These are phyloP conservation scores for Aspergillus melleus DNA, from an alignment of 2,329 filamentous ascomycete genomes.

Conservation along the genomic window DNA sequence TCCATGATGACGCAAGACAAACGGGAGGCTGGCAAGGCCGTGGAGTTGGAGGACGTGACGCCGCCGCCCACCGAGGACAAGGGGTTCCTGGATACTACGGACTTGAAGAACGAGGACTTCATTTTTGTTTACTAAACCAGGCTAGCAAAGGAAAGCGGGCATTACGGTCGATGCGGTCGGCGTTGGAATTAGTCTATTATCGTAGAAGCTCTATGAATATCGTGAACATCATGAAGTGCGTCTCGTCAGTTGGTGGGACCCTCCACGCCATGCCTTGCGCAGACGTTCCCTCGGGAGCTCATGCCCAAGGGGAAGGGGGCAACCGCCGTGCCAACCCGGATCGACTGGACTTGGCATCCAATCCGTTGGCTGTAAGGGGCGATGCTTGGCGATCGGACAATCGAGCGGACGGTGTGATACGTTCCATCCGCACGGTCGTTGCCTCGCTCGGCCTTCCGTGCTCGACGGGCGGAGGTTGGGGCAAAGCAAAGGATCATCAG, in stretches of 20 bases:
- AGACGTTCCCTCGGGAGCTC: not conserved
- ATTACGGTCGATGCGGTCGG: not conserved
- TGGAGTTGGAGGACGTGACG: slow-evolving; percentile 10
- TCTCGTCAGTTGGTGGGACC: not conserved
- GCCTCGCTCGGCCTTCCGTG: not conserved
- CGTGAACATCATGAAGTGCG: not conserved
- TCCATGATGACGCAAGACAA: slow-evolving; percentile 34
- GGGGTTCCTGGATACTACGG: slow-evolving; percentile 17
- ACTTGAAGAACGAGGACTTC: slow-evolving; percentile 21
- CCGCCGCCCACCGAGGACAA: slow-evolving; percentile 6
- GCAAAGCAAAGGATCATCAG: not conserved
- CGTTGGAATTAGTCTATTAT: not conserved
- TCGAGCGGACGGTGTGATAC: not conserved
- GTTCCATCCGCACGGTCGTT: not conserved
- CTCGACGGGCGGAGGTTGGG: no score
- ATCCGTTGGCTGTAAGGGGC: not conserved
- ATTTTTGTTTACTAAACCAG: slow-evolving; percentile 18
- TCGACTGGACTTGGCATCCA: not conserved
- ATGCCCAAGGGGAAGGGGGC: no score
- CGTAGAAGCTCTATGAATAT: not conserved
- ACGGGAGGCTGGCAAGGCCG: slow-evolving; percentile 4
- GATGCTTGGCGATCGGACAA: not conserved
- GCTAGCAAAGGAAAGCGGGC: not conserved
- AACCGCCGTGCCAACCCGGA: not conserved
- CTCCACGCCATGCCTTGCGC: not conserved